Evolutionary conservation across 1,284 basidiomycete species (phyloP).

Genomic region (Chondrostereum purpureum): DNA sequence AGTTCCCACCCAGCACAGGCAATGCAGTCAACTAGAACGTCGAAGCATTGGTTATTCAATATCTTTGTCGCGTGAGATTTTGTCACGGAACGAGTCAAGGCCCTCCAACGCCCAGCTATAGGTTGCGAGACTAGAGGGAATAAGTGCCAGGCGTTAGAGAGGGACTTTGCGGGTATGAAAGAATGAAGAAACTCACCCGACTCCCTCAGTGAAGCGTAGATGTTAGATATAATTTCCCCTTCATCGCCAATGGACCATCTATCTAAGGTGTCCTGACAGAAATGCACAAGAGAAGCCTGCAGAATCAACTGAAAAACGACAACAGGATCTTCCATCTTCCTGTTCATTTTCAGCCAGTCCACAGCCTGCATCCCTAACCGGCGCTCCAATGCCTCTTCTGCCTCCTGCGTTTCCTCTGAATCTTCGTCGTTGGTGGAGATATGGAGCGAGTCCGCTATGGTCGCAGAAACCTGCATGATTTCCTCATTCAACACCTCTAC

Average conservation of each 20-base stretch:
- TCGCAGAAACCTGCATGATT: conserved; percentile 26
- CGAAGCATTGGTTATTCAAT: conserved; percentile 28
- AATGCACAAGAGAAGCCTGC: conserved; percentile 38
- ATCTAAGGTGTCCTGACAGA: conserved; percentile 36
- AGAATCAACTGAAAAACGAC: conserved; percentile 48
- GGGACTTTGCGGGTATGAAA: neutral
- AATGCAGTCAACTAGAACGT: conserved; percentile 37
- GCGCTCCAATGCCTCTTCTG: conserved; percentile 23
- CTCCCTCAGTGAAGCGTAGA: conserved; percentile 39
- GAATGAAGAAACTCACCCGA: conserved; percentile 29
- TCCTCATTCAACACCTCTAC: conserved; percentile 27
- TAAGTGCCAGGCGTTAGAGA: too few species aligned
- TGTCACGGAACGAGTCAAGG: conserved; percentile 39
- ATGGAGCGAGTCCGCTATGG: conserved; percentile 26
- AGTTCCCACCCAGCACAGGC: conserved; percentile 29
- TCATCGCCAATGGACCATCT: conserved; percentile 44
- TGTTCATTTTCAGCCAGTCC: conserved; percentile 24
- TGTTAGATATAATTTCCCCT: conserved; percentile 33
- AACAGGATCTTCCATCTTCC: conserved; percentile 35
- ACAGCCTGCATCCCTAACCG: conserved; percentile 31
- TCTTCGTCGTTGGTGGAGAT: conserved; percentile 11
- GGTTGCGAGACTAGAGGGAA: conserved; percentile 40
- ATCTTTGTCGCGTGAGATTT: conserved; percentile 27
- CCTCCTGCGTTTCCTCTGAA: conserved; percentile 25
- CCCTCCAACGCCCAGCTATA: conserved; percentile 47